A percentile compares a stretch with the other conserved stretches of the same genome.
Evolutionary conservation across 441 rosid genomes (phyloP).

Genomic region (Sinapis alba): DNA sequence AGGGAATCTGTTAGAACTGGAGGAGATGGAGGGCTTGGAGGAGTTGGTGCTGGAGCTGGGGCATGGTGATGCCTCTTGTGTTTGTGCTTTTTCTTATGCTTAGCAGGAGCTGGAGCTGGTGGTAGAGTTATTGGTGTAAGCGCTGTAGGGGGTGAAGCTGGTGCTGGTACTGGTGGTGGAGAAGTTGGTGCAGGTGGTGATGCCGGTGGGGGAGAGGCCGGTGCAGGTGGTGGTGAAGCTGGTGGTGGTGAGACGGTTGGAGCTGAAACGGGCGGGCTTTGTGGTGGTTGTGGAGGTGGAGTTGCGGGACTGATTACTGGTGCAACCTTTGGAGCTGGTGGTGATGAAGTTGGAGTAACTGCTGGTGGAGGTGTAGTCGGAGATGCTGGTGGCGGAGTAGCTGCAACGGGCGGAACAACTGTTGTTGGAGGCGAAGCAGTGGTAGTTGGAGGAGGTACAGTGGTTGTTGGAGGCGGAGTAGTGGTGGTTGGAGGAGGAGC

Average conservation of each 20-base stretch:
- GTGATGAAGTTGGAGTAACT: conserved; percentile 50
- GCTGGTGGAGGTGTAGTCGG: conserved; percentile 45
- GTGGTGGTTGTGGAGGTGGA: conserved; percentile 54
- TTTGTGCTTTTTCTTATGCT: conserved; percentile 74
- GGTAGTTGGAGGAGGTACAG: conserved; percentile 40
- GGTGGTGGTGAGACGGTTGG: conserved; percentile 43
- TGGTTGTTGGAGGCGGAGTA: conserved; percentile 42
- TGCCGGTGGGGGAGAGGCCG: conserved; percentile 38
- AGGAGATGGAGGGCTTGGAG: conserved; percentile 88
- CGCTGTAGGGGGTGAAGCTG: conserved; percentile 49
- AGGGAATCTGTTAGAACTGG: conserved; percentile 60
- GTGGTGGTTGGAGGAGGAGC: conserved; percentile 41
- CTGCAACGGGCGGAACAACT: conserved; percentile 35
- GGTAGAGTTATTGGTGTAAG: conserved; percentile 46
- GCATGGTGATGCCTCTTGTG: conserved; percentile 77
- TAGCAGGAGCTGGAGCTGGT: conserved; percentile 75
- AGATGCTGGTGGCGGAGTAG: conserved; percentile 43
- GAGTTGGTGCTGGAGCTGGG: conserved; percentile 75
- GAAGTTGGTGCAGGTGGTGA: conserved; percentile 63
- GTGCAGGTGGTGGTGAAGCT: conserved; percentile 44
- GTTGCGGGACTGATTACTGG: conserved; percentile 61
- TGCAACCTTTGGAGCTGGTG: conserved; percentile 61
- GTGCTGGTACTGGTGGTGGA: conserved; percentile 54
- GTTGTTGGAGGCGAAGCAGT: conserved; percentile 41
- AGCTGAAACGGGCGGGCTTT: conserved; percentile 54